Conservation (phyloP, 73 alveolate species). For the Blepharisma japonicum region DNA sequence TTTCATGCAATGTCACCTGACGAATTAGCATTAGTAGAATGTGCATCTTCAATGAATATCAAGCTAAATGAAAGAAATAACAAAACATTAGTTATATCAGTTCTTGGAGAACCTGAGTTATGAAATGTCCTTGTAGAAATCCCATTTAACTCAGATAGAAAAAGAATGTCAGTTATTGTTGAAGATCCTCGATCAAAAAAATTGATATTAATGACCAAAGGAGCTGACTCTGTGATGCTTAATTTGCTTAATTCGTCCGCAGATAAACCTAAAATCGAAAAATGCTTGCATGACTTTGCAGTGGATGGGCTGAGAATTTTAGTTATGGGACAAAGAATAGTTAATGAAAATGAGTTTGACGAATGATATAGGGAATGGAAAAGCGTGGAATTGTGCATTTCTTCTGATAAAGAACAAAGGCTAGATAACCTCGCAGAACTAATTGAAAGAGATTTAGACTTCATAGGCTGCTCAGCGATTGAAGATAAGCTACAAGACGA, state of each 20-base stretch:
- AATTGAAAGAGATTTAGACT: conserved; percentile 73
- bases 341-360: conserved; percentile 43
- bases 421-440: conserved; percentile 65
- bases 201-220: conserved; percentile 58
- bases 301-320: conserved; percentile 90
- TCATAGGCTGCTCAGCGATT: conserved; percentile 94
- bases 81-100: background rate
- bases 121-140: conserved; percentile 73
- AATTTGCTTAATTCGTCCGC: conserved; percentile 41
- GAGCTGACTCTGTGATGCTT: conserved; percentile 73
- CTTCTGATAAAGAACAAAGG: conserved; percentile 30
- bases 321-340: conserved; percentile 76
- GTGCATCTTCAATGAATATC: background rate
- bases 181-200: conserved; percentile 63
- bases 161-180: conserved; percentile 88
- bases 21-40: conserved; percentile 57
- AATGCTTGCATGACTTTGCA: conserved; percentile 64
- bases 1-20: conserved; percentile 87
- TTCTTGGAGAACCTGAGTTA: conserved; percentile 31
- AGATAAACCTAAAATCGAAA: conserved; percentile 42
- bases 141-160: conserved; percentile 89
- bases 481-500: conserved; percentile 92
- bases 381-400: conserved; percentile 39
- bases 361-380: conserved; percentile 60
- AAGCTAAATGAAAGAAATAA: conserved; percentile 5